phyloP scores from a whole-genome alignment of 371 early-diverging fungal genomes.

The Apophysomyces trapeziformis region DNA sequence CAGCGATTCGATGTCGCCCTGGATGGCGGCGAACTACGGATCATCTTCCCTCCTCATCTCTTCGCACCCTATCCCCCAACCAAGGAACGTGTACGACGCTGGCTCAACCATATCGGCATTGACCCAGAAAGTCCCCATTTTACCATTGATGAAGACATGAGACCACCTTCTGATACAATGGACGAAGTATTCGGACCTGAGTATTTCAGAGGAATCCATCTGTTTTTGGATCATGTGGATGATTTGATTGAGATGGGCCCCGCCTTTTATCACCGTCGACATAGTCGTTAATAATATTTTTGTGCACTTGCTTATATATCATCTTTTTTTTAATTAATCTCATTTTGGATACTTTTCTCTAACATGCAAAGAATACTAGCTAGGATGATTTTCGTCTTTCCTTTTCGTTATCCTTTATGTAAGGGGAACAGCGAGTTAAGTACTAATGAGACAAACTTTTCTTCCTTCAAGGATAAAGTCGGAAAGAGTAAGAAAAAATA shows the following conservation, averaged over 20 bases:
- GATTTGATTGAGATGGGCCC: slow-evolving; percentile 43
- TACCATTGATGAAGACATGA: slow-evolving; percentile 21
- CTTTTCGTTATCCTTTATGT: slow-evolving; percentile 5
- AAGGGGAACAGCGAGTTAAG: neutral
- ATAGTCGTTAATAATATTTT: neutral
- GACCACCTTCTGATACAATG: neutral
- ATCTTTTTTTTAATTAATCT: neutral
- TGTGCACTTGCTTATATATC: neutral
- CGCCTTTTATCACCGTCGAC: slow-evolving; percentile 26
- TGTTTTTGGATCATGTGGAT: slow-evolving; percentile 51
- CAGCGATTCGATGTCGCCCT: neutral
- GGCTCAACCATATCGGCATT: slow-evolving; percentile 27
- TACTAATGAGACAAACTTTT: neutral
- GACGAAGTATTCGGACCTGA: slow-evolving; percentile 38
- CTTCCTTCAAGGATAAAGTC: neutral
- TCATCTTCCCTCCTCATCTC: slow-evolving; percentile 16
- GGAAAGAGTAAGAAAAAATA: neutral
- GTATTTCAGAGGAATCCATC: slow-evolving; percentile 49
- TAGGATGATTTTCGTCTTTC: neutral
- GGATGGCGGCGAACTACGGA: slow-evolving; percentile 17
- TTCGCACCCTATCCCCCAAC: slow-evolving; percentile 12
- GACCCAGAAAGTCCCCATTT: slow-evolving; percentile 30
- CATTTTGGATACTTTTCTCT: too few species aligned
- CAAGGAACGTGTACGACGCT: slow-evolving; percentile 15
- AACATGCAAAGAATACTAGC: too few species aligned